phyloP scores from a whole-genome alignment of 495 filamentous ascomycete species.

The Penicillium nucicola region DNA sequence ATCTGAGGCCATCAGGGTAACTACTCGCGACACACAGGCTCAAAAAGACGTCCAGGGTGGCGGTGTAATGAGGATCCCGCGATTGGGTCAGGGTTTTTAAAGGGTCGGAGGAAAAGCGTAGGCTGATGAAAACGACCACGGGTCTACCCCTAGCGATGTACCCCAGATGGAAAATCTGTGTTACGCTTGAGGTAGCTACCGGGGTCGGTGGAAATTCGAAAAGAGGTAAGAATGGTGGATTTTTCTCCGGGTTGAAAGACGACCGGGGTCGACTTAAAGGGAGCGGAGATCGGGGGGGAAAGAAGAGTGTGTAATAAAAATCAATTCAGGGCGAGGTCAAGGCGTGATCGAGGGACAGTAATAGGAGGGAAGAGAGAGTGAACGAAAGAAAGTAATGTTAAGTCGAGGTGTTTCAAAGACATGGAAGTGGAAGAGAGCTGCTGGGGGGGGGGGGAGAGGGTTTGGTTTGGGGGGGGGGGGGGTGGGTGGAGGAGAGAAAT shows the following conservation, averaged over 20 bases:
- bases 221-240: slow-evolving; percentile 9
- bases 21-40: slow-evolving; percentile 18
- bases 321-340: background rate
- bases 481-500: too few species aligned
- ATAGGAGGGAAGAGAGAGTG: slow-evolving; percentile 2
- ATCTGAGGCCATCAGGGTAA: slow-evolving; percentile 37
- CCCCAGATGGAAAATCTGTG: slow-evolving; percentile 42
- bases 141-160: slow-evolving; percentile 45
- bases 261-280: slow-evolving; percentile 6
- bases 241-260: background rate
- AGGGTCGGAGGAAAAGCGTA: slow-evolving; percentile 2
- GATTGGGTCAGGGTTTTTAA: background rate
- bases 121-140: slow-evolving; percentile 26
- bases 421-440: too few species aligned
- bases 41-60: slow-evolving; percentile 25
- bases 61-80: slow-evolving; percentile 8
- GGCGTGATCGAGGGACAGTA: background rate
- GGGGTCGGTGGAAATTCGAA: slow-evolving; percentile 21
- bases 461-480: slow-evolving; percentile 1
- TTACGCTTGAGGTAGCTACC: slow-evolving; percentile 46
- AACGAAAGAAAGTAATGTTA: background rate
- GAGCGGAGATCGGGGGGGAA: slow-evolving; percentile 1
- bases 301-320: too few species aligned
- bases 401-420: too few species aligned
- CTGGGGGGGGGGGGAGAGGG: slow-evolving; percentile 1